A percentile compares a stretch with the other conserved stretches of the same genome.
Evolutionary conservation across 2,329 filamentous ascomycete genomes (phyloP).

Genomic region (Cladophialophora exuberans): DNA sequence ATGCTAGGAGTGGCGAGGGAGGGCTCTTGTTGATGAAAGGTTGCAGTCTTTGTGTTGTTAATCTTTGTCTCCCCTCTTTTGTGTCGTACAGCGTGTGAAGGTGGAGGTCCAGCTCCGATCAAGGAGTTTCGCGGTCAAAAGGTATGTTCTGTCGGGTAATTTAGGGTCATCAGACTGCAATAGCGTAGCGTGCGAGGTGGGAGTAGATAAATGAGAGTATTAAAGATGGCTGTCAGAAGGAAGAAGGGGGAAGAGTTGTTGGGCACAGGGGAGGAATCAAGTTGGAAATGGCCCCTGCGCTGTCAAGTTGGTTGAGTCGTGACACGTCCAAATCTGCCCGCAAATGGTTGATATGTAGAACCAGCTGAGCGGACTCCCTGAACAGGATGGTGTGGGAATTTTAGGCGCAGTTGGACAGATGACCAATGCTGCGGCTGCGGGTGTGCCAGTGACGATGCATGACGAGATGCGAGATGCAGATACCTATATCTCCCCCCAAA

Average conservation of each 20-base stretch:
- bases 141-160: slow-evolving; percentile 9
- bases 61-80: slow-evolving; percentile 13
- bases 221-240: background rate
- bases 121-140: slow-evolving; percentile 13
- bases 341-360: slow-evolving; percentile 15
- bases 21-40: background rate
- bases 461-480: slow-evolving; percentile 17
- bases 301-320: slow-evolving; percentile 2
- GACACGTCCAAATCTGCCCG: slow-evolving; percentile 5
- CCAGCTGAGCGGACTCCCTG: slow-evolving; percentile 3
- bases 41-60: slow-evolving; percentile 14
- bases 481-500: too few species aligned
- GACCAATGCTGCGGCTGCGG: slow-evolving; percentile 12
- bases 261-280: background rate
- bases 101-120: slow-evolving; percentile 24
- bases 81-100: background rate
- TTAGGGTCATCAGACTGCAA: slow-evolving; percentile 1
- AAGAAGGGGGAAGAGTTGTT: slow-evolving; percentile 3
- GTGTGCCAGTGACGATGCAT: slow-evolving; percentile 10
- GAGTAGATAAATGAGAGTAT: background rate
- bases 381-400: slow-evolving; percentile 4
- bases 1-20: too few species aligned
- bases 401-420: slow-evolving; percentile 14
- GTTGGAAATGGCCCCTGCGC: background rate
- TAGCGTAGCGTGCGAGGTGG: background rate